phyloP scores from a whole-genome alignment of 441 rosid genomes.

The Adansonia rubrostipa region DNA sequence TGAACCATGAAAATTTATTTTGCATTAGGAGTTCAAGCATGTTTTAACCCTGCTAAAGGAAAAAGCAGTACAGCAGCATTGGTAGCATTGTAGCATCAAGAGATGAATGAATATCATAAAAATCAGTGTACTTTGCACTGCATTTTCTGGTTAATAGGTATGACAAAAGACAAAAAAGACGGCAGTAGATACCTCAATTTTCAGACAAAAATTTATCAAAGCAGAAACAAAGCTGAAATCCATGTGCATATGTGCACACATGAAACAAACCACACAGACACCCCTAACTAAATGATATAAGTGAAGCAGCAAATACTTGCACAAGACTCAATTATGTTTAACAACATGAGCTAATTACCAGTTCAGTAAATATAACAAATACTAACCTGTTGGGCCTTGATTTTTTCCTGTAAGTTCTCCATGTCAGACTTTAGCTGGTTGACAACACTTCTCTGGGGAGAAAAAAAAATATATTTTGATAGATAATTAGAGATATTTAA shows the following conservation, averaged over 20 bases:
- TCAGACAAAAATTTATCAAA: background rate
- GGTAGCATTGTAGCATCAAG: background rate
- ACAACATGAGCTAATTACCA: background rate
- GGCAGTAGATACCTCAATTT: background rate
- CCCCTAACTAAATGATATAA: background rate
- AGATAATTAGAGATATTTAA: background rate
- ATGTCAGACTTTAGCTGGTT: constrained; percentile 91
- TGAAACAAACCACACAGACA: background rate
- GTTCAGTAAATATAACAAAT: constrained; percentile 10
- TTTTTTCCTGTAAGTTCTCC: constrained; percentile 81
- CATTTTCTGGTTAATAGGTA: background rate
- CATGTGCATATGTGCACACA: too few species aligned
- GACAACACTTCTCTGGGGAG: constrained; percentile 77
- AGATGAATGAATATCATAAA: background rate
- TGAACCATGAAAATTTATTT: background rate
- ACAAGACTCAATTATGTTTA: background rate
- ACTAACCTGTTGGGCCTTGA: constrained; percentile 83
- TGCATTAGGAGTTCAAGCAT: background rate
- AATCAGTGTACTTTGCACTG: background rate
- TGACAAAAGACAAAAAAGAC: background rate
- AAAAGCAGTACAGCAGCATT: background rate
- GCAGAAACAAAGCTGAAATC: background rate
- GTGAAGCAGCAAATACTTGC: background rate
- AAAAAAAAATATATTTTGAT: constrained; percentile 23
- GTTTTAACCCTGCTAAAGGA: background rate